phyloP scores from a whole-genome alignment of 768 basidiomycete species.

The Fomitopsis serialis region DNA sequence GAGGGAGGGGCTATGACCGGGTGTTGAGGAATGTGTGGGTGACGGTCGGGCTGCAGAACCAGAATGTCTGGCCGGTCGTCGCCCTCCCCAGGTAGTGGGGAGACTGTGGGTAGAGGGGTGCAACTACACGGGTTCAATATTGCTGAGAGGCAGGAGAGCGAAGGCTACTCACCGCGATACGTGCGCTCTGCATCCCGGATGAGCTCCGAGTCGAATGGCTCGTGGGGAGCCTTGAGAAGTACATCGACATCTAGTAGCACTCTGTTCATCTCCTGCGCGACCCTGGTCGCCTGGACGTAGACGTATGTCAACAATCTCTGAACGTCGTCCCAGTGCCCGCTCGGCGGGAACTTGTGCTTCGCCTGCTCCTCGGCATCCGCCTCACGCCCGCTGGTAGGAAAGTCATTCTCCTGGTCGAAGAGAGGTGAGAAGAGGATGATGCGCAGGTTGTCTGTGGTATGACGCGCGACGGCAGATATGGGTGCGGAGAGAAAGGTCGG shows the following conservation, averaged over 20 bases:
- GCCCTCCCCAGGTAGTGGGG: neutral
- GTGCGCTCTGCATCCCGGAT: conserved; percentile 30
- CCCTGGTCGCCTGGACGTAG: conserved; percentile 81
- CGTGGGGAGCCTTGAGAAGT: conserved; percentile 54
- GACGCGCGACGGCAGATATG: conserved; percentile 44
- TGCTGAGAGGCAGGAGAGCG: neutral
- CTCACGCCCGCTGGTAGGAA: neutral
- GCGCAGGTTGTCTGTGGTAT: conserved; percentile 45
- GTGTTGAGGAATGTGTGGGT: conserved; percentile 6
- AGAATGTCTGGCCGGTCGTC: conserved; percentile 6
- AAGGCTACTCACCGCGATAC: conserved; percentile 16
- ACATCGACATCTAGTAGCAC: conserved; percentile 78
- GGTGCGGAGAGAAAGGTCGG: conserved; percentile 54
- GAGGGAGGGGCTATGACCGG: neutral
- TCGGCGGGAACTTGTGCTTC: conserved; percentile 28
- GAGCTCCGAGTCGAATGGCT: conserved; percentile 33
- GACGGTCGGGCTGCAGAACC: conserved; percentile 11
- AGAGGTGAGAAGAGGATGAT: conserved; percentile 62
- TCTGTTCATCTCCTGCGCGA: conserved; percentile 61
- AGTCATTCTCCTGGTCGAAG: conserved; percentile 28
- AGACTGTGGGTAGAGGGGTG: neutral
- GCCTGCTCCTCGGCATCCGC: neutral
- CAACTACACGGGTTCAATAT: neutral
- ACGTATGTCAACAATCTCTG: conserved; percentile 77
- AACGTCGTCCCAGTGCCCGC: conserved; percentile 55